These are phyloP conservation scores for Wickerhamomyces bisporus DNA, from an alignment of 805 yeast genomes.

Conservation along the genomic window DNA sequence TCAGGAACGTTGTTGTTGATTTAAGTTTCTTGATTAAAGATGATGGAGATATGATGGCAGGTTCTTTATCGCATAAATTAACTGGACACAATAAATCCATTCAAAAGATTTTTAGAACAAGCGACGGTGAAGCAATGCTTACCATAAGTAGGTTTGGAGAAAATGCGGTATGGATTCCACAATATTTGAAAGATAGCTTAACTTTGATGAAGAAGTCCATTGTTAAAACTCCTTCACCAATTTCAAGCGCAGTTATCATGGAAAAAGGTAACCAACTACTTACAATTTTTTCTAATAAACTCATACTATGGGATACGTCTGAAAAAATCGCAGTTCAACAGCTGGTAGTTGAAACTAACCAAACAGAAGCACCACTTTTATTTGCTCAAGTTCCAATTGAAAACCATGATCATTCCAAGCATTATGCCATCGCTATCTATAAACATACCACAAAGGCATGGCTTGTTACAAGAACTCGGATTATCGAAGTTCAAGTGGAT, in stretches of 20 bases:
- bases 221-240: slow-evolving; percentile 41
- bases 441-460: slow-evolving; percentile 37
- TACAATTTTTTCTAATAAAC: slow-evolving; percentile 35
- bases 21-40: slow-evolving; percentile 18
- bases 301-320: slow-evolving; percentile 62
- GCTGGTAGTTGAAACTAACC: slow-evolving; percentile 11
- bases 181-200: slow-evolving; percentile 26
- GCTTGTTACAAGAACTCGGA: slow-evolving; percentile 24
- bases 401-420: slow-evolving; percentile 28
- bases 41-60: slow-evolving; percentile 12
- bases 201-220: slow-evolving; percentile 36
- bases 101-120: slow-evolving; percentile 57
- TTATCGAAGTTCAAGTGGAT: slow-evolving; percentile 30
- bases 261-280: slow-evolving; percentile 42
- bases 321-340: slow-evolving; percentile 20
- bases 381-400: slow-evolving; percentile 33
- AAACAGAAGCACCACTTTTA: slow-evolving; percentile 19
- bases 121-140: slow-evolving; percentile 56
- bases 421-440: slow-evolving; percentile 49
- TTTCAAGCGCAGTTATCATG: slow-evolving; percentile 44
- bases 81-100: slow-evolving; percentile 89
- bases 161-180: slow-evolving; percentile 55
- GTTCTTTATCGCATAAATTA: slow-evolving; percentile 45
- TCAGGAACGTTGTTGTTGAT: slow-evolving; percentile 29
- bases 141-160: slow-evolving; percentile 60